Base-by-base conservation (phyloP, 257 asterid genomes). In the Solanum piurae region DNA sequence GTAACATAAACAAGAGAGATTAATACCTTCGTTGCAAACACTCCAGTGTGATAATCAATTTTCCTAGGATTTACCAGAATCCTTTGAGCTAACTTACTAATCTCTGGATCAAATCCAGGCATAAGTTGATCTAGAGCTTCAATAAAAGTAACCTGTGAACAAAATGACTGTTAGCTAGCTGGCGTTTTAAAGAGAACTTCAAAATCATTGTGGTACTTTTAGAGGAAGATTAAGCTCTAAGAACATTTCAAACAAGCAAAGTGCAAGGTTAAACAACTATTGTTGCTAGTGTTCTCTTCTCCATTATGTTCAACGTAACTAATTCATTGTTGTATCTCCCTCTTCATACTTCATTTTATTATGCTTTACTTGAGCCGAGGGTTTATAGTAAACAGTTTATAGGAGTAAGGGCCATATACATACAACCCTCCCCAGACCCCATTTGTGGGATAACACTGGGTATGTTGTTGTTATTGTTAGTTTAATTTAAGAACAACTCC, bases 61-160 rank as follows among this genome's bases (percentile, higher is more conserved):
- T 95, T 94, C 89, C 98, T 94, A 85, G 98, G 95, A 92, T 94
- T 93, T 89, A 95, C 87, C 77, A 95, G 98, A 89, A 94, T 93
- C 88, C 98, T 89, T 88, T 95, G 98, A 73, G 98, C 98, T 88
- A 95, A 90, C 90, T 95, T 95, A 74, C 98, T 96, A 76, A 95
- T 95, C 92, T 95, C 98, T 49, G 98, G 98, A 93, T 95, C 98
- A 89, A 95, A 95, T 69, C 98, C 98, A 16, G 98, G 98, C 98
- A 95, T 95, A 89, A 95, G 94, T 92, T 94, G 95, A 92, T 95
- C 98, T 88, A 95, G 90, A 86, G 98, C 98, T 92, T 95, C 98
- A 90, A 96, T 92, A 71, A 96, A 95, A 64, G 99, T 96, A 66
- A 96, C 98, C 99, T 96, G 94, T 64, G 87, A 49, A 29, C 11